Conservation (phyloP, 768 basidiomycete genomes). For the Filobasidium floriforme region DNA sequence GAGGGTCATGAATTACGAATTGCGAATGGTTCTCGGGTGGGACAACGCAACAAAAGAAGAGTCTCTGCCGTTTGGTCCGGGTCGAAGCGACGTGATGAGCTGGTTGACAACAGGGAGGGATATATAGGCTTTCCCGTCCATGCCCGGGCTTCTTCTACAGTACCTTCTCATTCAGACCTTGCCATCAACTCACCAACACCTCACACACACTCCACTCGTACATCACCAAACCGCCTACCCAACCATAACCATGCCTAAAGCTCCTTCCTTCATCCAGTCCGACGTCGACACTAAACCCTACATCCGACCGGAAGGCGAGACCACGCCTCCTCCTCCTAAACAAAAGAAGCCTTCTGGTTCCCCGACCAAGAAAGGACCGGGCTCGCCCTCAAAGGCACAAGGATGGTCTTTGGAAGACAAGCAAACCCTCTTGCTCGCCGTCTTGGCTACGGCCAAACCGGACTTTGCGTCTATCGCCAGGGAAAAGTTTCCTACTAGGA, state of each 20-base stretch:
- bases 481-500: neutral
- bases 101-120: too few relatives aligned
- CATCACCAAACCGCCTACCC: neutral
- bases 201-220: neutral
- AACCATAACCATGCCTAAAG: neutral
- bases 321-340: neutral
- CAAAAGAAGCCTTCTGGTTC: neutral
- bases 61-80: too few relatives aligned
- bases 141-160: too few relatives aligned
- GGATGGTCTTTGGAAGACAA: neutral
- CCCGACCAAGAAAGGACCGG: neutral
- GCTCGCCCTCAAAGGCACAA: neutral
- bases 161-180: too few relatives aligned
- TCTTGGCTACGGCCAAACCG: slow-evolving; percentile 1
- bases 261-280: neutral
- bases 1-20: too few relatives aligned
- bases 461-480: neutral
- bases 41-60: too few relatives aligned
- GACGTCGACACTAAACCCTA: neutral
- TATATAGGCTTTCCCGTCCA: too few relatives aligned
- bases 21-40: too few relatives aligned
- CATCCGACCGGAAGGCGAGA: neutral
- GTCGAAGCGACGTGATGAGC: too few relatives aligned
- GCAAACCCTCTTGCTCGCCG: neutral
- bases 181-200: neutral